Percentiles rank a stretch among this genome's conserved stretches.
Evolutionary conservation across 495 filamentous ascomycete species (phyloP).

Genomic region (Thozetella sp.): DNA sequence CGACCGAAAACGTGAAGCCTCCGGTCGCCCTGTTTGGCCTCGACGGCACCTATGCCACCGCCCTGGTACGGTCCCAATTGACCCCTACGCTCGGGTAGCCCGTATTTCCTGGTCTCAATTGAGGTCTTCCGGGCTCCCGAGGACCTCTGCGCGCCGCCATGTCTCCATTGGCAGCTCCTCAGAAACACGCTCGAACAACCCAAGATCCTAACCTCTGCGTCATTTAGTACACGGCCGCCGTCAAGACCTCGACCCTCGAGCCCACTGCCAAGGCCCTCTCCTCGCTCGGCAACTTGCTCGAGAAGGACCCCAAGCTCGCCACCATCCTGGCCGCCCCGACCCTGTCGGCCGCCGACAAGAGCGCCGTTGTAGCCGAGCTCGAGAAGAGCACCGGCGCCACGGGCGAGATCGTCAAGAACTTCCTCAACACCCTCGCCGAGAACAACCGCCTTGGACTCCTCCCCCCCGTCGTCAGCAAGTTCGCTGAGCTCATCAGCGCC

Average conservation of each 20-base stretch:
- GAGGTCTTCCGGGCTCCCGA: not conserved
- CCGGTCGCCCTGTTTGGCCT: slow-evolving; percentile 91
- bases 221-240: slow-evolving; percentile 89
- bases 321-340: slow-evolving; percentile 79
- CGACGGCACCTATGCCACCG: slow-evolving; percentile 97
- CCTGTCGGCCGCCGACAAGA: slow-evolving; percentile 76
- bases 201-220: slow-evolving; percentile 30
- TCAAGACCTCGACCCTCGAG: slow-evolving; percentile 84
- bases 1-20: slow-evolving; percentile 68
- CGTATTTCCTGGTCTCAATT: slow-evolving; percentile 17
- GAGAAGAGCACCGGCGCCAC: slow-evolving; percentile 71
- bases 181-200: slow-evolving; percentile 5
- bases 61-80: slow-evolving; percentile 72
- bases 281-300: slow-evolving; percentile 68
- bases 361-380: slow-evolving; percentile 79
- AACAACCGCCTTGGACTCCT: slow-evolving; percentile 92
- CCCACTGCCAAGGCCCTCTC: slow-evolving; percentile 74
- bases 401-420: slow-evolving; percentile 89
- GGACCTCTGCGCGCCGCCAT: not conserved
- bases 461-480: slow-evolving; percentile 83
- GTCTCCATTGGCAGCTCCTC: not conserved
- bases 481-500: slow-evolving; percentile 82
- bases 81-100: slow-evolving; percentile 9
- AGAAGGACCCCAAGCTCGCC: slow-evolving; percentile 78
- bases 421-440: slow-evolving; percentile 84